phyloP scores from a whole-genome alignment of 345 rosid genomes.

The Iberis pinnata region DNA sequence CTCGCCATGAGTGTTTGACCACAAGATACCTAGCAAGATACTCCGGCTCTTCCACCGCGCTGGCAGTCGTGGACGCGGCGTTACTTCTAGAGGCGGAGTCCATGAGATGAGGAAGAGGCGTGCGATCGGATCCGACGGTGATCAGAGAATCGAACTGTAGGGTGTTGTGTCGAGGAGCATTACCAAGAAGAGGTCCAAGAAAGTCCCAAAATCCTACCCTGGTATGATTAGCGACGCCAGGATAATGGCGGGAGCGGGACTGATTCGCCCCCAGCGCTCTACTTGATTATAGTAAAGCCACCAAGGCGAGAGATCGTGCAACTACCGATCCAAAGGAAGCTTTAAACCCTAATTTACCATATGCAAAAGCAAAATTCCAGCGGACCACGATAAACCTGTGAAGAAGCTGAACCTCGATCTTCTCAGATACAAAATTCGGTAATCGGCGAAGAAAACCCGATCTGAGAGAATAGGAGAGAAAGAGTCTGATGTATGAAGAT shows the following conservation, averaged over 20 bases:
- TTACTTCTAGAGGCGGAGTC: slow-evolving; percentile 32
- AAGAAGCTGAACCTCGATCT: too few relatives aligned
- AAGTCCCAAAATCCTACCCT: slow-evolving; percentile 69
- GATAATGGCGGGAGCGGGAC: slow-evolving; percentile 64
- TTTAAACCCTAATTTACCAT: too few relatives aligned
- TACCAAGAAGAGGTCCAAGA: slow-evolving; percentile 40
- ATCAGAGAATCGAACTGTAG: slow-evolving; percentile 52
- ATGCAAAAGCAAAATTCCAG: too few relatives aligned
- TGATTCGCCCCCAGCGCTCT: slow-evolving; percentile 95
- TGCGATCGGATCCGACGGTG: slow-evolving; percentile 30
- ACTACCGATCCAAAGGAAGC: too few relatives aligned
- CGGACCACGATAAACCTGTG: too few relatives aligned
- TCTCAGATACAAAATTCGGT: too few relatives aligned
- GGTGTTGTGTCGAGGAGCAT: slow-evolving; percentile 48
- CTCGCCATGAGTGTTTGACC: slow-evolving; percentile 95
- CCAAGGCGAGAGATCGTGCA: slow-evolving; percentile 13
- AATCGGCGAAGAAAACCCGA: neutral
- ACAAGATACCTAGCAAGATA: slow-evolving; percentile 81
- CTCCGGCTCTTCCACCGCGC: slow-evolving; percentile 79
- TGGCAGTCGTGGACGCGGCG: slow-evolving; percentile 25
- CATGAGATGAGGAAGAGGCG: slow-evolving; percentile 29
- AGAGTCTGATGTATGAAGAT: too few relatives aligned
- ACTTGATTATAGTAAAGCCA: slow-evolving; percentile 33
- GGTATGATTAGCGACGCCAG: slow-evolving; percentile 42
- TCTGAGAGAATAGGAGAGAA: too few relatives aligned